Conservation (phyloP, 331 rosid species). For the Prunus yedoensis region DNA sequence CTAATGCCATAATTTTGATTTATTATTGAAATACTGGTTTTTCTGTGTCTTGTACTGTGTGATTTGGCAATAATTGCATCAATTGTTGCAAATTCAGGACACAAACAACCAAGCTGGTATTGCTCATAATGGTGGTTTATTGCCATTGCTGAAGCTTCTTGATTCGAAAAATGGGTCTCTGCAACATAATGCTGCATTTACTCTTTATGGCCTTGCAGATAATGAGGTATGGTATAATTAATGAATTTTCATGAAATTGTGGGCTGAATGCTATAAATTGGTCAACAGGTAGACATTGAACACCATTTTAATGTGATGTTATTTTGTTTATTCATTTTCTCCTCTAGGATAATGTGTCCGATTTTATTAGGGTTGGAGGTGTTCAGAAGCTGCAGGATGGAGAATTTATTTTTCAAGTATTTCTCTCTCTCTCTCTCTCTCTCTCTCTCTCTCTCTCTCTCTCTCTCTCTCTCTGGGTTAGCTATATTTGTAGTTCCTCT, state of each 20-base stretch:
- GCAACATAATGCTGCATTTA: constrained; percentile 99
- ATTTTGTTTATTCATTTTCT: no score
- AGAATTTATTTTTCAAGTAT: no score
- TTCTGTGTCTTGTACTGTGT: not conserved
- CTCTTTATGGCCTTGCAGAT: constrained; percentile 98
- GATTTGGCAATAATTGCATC: not conserved
- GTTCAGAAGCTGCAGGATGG: no score
- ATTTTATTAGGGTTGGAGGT: no score
- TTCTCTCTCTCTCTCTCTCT: constrained; percentile 14
- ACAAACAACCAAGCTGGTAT: constrained; percentile 97
- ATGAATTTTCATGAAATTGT: constrained; percentile 15
- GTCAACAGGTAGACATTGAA: no score
- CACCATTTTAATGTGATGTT: no score
- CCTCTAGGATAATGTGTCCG: no score
- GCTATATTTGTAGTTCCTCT: constrained; percentile 14
- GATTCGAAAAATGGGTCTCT: constrained; percentile 96
- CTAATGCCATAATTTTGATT: not conserved
- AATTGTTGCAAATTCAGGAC: constrained; percentile 54
- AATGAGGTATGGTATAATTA: constrained; percentile 66
- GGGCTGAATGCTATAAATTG: no score
- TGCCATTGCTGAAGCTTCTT: constrained; percentile 90
- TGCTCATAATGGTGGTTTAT: constrained; percentile 91
- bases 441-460: no score
- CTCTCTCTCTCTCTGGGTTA: constrained; percentile 10
- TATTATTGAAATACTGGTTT: not conserved